phyloP scores from a whole-genome alignment of 75 land plant genomes.

The Picea glauca region DNA sequence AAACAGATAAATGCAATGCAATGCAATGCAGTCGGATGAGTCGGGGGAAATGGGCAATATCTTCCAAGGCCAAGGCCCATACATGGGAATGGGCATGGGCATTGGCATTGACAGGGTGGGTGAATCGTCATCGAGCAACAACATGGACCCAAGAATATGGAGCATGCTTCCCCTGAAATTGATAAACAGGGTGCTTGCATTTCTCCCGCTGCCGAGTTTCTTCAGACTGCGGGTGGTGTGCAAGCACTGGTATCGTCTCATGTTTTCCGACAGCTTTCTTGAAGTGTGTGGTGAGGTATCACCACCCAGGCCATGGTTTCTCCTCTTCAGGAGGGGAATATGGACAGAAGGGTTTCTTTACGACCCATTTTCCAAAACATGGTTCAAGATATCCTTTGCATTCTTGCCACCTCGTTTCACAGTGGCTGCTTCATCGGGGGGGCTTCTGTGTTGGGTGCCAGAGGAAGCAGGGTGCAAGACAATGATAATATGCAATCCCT shows the following conservation, averaged over 20 bases:
- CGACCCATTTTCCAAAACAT: slow-evolving; percentile 37
- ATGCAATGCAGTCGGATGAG: too few relatives aligned
- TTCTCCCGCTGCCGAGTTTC: slow-evolving; percentile 39
- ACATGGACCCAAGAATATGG: slow-evolving; percentile 56
- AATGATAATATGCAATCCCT: slow-evolving; percentile 56
- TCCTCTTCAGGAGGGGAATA: slow-evolving; percentile 43
- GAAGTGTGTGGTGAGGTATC: slow-evolving; percentile 47
- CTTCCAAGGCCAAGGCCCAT: too few relatives aligned
- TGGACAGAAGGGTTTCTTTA: slow-evolving; percentile 34
- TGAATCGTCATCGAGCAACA: too few relatives aligned
- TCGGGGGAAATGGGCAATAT: too few relatives aligned
- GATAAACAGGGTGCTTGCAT: slow-evolving; percentile 38
- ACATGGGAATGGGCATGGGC: too few relatives aligned
- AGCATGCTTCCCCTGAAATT: slow-evolving; percentile 38
- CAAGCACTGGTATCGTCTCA: slow-evolving; percentile 50
- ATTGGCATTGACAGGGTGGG: too few relatives aligned
- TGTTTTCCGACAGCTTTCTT: slow-evolving; percentile 64
- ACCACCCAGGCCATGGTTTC: slow-evolving; percentile 47
- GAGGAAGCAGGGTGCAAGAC: slow-evolving; percentile 51
- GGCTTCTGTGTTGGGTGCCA: slow-evolving; percentile 65
- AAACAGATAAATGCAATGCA: too few relatives aligned
- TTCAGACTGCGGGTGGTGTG: slow-evolving; percentile 42
- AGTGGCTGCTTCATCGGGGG: slow-evolving; percentile 78
- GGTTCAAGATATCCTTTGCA: slow-evolving; percentile 40
- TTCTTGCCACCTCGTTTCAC: slow-evolving; percentile 57